Conservation (phyloP, 768 basidiomycete genomes). For the Myochromella boudieri region DNA sequence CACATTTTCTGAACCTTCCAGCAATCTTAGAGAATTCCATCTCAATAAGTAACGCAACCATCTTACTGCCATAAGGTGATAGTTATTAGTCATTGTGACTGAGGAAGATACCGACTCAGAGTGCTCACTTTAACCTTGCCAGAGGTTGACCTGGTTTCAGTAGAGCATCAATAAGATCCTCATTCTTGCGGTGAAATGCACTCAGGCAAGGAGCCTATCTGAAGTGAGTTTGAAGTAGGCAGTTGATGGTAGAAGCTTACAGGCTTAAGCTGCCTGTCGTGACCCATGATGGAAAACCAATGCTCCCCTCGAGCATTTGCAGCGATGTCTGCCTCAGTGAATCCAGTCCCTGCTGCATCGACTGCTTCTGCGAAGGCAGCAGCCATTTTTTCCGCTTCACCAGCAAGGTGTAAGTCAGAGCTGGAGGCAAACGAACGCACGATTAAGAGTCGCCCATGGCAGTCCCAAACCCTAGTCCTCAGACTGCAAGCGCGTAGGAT, state of each 20-base stretch:
- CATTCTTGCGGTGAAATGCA: too few relatives aligned
- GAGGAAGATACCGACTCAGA: too few relatives aligned
- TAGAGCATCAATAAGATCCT: too few relatives aligned
- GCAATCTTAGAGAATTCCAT: neutral
- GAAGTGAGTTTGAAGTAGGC: too few relatives aligned
- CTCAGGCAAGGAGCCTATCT: too few relatives aligned
- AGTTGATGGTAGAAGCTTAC: slow-evolving; percentile 1
- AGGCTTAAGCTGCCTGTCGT: neutral
- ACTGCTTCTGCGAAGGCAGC: neutral
- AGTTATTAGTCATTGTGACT: too few relatives aligned
- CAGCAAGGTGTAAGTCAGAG: neutral
- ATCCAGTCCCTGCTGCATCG: neutral
- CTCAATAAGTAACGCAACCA: too few relatives aligned
- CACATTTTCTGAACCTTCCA: slow-evolving; percentile 9
- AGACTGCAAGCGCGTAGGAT: too few relatives aligned
- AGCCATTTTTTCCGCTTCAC: neutral
- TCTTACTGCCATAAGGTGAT: too few relatives aligned
- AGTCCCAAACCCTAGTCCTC: neutral
- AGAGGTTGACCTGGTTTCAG: too few relatives aligned
- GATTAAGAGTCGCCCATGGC: neutral
- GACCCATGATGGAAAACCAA: neutral
- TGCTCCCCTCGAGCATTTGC: neutral
- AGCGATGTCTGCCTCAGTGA: neutral
- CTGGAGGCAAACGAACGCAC: neutral
- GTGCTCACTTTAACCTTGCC: too few relatives aligned